Base-by-base conservation (phyloP, 805 yeast genomes). In the Crinitomyces ghanaensis region DNA sequence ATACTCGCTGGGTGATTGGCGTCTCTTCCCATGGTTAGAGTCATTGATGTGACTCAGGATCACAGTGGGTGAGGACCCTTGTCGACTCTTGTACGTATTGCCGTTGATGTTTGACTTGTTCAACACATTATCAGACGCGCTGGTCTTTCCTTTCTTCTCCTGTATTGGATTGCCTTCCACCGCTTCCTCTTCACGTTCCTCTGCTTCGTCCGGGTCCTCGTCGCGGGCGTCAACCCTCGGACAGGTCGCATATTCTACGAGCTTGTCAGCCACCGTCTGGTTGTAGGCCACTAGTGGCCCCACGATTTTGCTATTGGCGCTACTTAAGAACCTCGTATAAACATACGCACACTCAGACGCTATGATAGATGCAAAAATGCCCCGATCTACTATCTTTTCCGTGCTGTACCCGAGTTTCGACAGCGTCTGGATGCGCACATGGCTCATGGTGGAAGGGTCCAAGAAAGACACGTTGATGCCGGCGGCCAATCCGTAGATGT, bases 391-490 rank as follows among this genome's bases (percentile, higher is more conserved):
- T 5, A 47, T 34, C 11, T 35, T 43, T 5, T 37, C 40, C 5
- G 48, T 41, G 11, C 36, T 32, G 38, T 56, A 49, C 6, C 48
- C 51, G 28, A 48, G 36, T 4, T 32, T 33, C 4, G 51, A 42
- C 7, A 44, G 31, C 2, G 45, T 44, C 2, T 38, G 33, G n/a
- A 54, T 45, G 6, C 42, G 31, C 12, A 53, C 38, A 3, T 28
- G 12, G n/a, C 34, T 41, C n/a, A n/a, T n/a, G 8, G 19, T 11
- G 9, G 19, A 6, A 6, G 59, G 64, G 16, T 59, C 61, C 6
- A 54, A 40, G 28, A 66, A 60, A 20, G 57, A 56, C 0, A 72
- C 69, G 26, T 66, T 62, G n/a, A 76, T 47, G 0, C 72, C 72
- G 3, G 69, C 61, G 36, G 58, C 62, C 13, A 74, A 50, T 11